A percentile compares a stretch with the other conserved stretches of the same genome.
Conservation (phyloP, 108 stramenopile species). For the Aurantiochytrium sp. region DNA sequence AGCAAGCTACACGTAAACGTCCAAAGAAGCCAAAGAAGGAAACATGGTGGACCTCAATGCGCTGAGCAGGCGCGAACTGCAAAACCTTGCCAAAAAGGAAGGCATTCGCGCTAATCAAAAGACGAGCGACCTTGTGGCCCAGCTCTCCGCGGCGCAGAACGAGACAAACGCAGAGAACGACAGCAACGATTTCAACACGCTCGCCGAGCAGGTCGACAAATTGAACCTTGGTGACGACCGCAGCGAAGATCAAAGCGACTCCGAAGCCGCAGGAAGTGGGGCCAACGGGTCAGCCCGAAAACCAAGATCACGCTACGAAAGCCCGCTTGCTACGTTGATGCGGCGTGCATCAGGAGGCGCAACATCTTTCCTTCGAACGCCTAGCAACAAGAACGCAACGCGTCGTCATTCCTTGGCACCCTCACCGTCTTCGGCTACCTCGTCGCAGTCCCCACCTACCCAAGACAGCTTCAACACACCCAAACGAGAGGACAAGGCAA, state of each 20-base stretch:
- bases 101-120: background rate
- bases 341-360: background rate
- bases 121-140: background rate
- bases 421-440: background rate
- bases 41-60: background rate
- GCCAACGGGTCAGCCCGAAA: background rate
- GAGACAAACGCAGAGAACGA: background rate
- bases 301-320: background rate
- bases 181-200: background rate
- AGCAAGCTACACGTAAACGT: background rate
- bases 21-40: background rate
- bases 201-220: background rate
- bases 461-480: too few relatives aligned
- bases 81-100: constrained; percentile 6
- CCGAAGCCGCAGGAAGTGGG: background rate
- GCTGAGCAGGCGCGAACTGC: background rate
- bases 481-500: too few relatives aligned
- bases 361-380: background rate
- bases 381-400: background rate
- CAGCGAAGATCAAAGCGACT: background rate
- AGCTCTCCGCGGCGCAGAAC: background rate
- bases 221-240: background rate
- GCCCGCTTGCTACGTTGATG: background rate
- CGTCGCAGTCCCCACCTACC: background rate
- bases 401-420: background rate